These are phyloP conservation scores for Pascua sp. DNA, from an alignment of 1,284 basidiomycete genomes.

Conservation along the genomic window DNA sequence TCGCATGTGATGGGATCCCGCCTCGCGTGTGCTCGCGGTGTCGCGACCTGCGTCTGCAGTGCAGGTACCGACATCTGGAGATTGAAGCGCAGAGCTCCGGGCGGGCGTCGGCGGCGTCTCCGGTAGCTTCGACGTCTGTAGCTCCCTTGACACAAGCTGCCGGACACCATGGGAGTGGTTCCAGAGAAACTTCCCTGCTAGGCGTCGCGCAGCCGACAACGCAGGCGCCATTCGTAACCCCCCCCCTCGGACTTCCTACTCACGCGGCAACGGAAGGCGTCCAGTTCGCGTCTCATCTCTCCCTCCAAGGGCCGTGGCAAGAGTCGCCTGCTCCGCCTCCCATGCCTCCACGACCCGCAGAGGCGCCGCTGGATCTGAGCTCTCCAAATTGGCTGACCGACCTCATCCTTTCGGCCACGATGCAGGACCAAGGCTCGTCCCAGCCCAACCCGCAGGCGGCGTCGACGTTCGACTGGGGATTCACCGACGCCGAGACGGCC, in stretches of 20 bases:
- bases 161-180: too few relatives aligned
- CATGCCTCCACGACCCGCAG: too few relatives aligned
- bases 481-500: background rate
- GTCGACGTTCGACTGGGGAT: background rate
- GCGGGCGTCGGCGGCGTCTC: background rate
- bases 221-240: too few relatives aligned
- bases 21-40: constrained; percentile 16
- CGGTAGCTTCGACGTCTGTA: background rate
- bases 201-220: too few relatives aligned
- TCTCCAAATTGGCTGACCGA: constrained; percentile 6
- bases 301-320: too few relatives aligned
- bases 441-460: background rate
- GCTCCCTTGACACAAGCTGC: background rate
- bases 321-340: too few relatives aligned
- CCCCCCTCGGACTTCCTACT: too few relatives aligned
- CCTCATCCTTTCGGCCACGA: constrained; percentile 9
- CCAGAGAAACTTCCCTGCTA: too few relatives aligned
- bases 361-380: too few relatives aligned
- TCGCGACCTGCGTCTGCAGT: background rate
- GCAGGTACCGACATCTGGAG: constrained; percentile 16
- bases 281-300: too few relatives aligned
- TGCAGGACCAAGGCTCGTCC: constrained; percentile 1
- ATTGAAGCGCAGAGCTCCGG: constrained; percentile 1
- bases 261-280: too few relatives aligned
- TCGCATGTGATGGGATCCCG: constrained; percentile 16